Conservation (phyloP, 1,284 basidiomycete genomes). For the Hemileccinum hortonii region DNA sequence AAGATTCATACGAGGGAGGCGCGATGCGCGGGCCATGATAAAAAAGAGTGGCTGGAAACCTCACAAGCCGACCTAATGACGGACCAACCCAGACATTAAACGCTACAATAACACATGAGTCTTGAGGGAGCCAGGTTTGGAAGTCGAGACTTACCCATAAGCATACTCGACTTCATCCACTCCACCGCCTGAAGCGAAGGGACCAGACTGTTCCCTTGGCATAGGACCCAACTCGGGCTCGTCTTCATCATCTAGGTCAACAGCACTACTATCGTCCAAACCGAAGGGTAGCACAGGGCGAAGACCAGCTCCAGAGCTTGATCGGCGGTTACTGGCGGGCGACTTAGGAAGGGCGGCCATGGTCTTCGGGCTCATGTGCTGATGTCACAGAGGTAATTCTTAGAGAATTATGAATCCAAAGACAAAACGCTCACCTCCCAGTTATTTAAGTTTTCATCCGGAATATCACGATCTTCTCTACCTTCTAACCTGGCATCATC, state of each 20-base stretch:
- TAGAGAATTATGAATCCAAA: conserved; percentile 1
- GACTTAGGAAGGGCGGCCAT: conserved; percentile 89
- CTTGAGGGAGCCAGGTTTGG: not conserved
- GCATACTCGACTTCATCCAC: conserved; percentile 88
- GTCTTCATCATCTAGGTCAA: conserved; percentile 63
- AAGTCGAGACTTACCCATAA: conserved; percentile 60
- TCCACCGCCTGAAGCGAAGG: conserved; percentile 73
- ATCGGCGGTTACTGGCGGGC: conserved; percentile 74
- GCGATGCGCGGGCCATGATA: not conserved
- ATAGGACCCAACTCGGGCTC: conserved; percentile 69
- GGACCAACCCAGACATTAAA: conserved; percentile 14
- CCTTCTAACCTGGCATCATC: conserved; percentile 67
- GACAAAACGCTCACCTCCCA: conserved; percentile 74
- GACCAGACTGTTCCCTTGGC: conserved; percentile 68
- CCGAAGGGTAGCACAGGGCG: conserved; percentile 82
- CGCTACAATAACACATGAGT: conserved; percentile 25
- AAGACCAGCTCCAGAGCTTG: conserved; percentile 76
- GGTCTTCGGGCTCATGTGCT: conserved; percentile 94
- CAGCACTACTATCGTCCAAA: conserved; percentile 68
- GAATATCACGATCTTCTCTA: conserved; percentile 58
- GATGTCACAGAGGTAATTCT: not conserved
- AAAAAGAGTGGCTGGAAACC: not conserved
- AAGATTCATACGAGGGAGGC: not conserved
- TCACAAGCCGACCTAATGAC: not conserved
- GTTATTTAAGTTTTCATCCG: conserved; percentile 83